Conservation (phyloP, 1,284 basidiomycete genomes). For the Ceratobasidium theobromae region DNA sequence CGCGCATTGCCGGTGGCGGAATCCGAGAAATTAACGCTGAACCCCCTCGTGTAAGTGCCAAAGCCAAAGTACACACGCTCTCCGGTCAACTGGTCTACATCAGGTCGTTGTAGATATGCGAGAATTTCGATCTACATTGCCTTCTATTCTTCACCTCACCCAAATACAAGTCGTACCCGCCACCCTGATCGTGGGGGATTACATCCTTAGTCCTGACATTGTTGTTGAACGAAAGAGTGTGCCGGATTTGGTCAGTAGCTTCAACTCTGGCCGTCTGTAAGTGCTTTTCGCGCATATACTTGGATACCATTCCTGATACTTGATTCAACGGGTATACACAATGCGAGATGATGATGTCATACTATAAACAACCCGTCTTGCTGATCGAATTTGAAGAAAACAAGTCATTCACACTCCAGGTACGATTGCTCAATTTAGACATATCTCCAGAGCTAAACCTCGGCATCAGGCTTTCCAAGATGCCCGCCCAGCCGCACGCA, state of each 20-base stretch:
- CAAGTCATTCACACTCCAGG: conserved; percentile 89
- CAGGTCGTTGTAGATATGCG: conserved; percentile 96
- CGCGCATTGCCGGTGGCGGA: conserved; percentile 84
- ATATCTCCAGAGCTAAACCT: neutral
- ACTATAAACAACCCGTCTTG: conserved; percentile 92
- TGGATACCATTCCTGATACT: neutral
- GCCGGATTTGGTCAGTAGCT: conserved; percentile 86
- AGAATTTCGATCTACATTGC: conserved; percentile 92
- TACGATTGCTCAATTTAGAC: conserved; percentile 44
- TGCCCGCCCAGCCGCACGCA: conserved; percentile 33
- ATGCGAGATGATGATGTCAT: conserved; percentile 94
- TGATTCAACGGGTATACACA: conserved; percentile 71
- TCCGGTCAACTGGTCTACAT: neutral
- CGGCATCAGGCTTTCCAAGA: conserved; percentile 47
- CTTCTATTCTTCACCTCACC: conserved; percentile 85
- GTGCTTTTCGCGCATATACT: conserved; percentile 43
- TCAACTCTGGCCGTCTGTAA: conserved; percentile 90
- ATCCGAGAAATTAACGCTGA: conserved; percentile 61
- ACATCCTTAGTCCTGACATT: conserved; percentile 92
- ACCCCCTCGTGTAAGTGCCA: conserved; percentile 62
- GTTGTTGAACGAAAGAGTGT: conserved; percentile 96
- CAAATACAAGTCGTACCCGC: conserved; percentile 82
- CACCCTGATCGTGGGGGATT: conserved; percentile 94
- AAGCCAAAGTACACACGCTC: neutral
- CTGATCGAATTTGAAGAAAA: conserved; percentile 99